phyloP scores from a whole-genome alignment of 495 filamentous ascomycete species.

The Hyaloscypha finlandica region DNA sequence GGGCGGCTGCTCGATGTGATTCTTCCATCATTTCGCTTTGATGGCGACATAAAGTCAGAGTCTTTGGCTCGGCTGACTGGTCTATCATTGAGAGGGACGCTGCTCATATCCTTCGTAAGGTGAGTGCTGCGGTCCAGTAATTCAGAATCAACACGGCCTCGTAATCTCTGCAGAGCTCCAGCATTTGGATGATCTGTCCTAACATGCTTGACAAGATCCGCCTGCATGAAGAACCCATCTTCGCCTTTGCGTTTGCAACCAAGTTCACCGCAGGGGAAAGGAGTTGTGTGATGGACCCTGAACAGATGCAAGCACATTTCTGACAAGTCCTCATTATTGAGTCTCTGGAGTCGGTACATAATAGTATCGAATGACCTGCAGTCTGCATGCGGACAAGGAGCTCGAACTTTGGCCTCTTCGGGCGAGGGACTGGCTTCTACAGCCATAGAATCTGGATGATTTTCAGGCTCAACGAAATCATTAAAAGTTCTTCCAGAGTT shows the following conservation, averaged over 20 bases:
- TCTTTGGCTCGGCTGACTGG: conserved; percentile 4
- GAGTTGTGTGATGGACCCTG: conserved; percentile 27
- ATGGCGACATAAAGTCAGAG: conserved; percentile 25
- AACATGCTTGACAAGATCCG: conserved; percentile 31
- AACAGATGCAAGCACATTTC: conserved; percentile 30
- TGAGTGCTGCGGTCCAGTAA: conserved; percentile 14
- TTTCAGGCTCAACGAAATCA: not conserved
- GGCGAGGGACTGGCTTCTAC: not conserved
- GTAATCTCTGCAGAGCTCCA: conserved; percentile 25
- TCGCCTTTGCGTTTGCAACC: conserved; percentile 25
- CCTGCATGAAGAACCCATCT: conserved; percentile 30
- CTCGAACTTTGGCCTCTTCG: conserved; percentile 9
- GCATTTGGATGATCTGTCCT: conserved; percentile 21
- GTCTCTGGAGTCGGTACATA: conserved; percentile 23
- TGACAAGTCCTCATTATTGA: conserved; percentile 25
- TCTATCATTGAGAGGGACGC: not conserved
- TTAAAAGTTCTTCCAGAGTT: not conserved
- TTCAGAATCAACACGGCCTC: conserved; percentile 26
- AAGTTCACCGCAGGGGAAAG: conserved; percentile 30
- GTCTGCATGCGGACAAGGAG: conserved; percentile 30
- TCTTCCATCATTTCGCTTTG: not conserved
- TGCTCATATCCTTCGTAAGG: not conserved
- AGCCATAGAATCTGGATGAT: conserved; percentile 6
- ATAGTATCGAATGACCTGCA: conserved; percentile 15
- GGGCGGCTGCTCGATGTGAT: not conserved